Evolutionary conservation across 2,329 filamentous ascomycete species (phyloP).

Genomic region (Hypoxylon sp.): DNA sequence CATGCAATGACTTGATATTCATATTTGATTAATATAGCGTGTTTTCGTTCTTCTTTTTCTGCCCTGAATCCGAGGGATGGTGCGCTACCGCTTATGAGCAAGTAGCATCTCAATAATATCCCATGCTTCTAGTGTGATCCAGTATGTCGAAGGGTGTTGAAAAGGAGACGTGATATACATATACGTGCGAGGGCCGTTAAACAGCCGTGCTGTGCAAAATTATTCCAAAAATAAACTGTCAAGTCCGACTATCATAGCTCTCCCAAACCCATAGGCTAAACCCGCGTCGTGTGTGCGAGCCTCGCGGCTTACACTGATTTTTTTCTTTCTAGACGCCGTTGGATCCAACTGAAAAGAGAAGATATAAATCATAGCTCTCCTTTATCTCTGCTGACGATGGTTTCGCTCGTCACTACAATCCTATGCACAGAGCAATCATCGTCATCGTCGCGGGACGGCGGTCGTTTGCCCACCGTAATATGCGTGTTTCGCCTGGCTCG

Average conservation of each 20-base stretch:
- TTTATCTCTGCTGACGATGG: constrained; percentile 42
- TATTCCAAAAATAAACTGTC: background rate
- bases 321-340: constrained; percentile 22
- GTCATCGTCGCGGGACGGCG: constrained; percentile 28
- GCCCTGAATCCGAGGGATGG: background rate
- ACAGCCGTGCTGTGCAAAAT: constrained; percentile 16
- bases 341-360: constrained; percentile 7
- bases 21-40: background rate
- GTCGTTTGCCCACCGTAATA: constrained; percentile 39
- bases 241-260: constrained; percentile 9
- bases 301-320: constrained; percentile 16
- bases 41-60: background rate
- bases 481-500: constrained; percentile 36
- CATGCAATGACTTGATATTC: constrained; percentile 7
- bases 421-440: constrained; percentile 36
- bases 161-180: constrained; percentile 3
- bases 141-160: background rate
- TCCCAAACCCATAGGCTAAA: constrained; percentile 7
- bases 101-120: background rate
- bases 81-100: background rate
- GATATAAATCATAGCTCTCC: constrained; percentile 37
- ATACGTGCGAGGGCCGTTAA: constrained; percentile 7
- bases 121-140: background rate
- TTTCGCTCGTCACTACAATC: constrained; percentile 46
- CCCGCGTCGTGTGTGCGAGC: constrained; percentile 16